Conservation (phyloP, 768 basidiomycete species). For the Naematelia aurantialba region DNA sequence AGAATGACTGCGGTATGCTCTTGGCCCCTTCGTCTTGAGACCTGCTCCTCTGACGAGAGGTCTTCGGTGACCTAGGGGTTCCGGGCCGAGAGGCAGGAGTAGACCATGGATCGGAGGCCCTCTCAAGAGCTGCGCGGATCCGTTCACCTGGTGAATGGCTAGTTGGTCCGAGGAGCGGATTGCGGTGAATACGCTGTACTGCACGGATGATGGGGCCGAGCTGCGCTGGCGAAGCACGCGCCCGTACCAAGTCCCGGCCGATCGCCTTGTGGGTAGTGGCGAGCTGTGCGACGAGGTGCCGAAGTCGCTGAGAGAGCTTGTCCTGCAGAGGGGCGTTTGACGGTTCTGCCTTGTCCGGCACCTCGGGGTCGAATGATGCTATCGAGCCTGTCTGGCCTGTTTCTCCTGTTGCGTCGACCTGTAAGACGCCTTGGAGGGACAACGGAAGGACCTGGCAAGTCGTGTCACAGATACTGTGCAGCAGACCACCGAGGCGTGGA, state of each 20-base stretch:
- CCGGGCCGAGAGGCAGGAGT: constrained; percentile 1
- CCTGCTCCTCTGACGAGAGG: not conserved
- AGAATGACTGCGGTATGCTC: not conserved
- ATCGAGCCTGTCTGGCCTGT: no score
- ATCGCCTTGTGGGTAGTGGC: constrained; percentile 11
- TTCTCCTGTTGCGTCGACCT: not conserved
- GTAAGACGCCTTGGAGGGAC: constrained; percentile 19
- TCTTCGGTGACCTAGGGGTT: not conserved
- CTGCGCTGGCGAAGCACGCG: constrained; percentile 1
- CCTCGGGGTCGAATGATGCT: not conserved
- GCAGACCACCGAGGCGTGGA: constrained; percentile 17
- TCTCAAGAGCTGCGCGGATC: constrained; percentile 30
- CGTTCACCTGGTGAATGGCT: constrained; percentile 41
- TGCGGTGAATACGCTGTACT: constrained; percentile 24
- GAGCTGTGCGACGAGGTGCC: not conserved
- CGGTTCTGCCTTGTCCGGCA: not conserved
- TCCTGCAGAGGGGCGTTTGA: not conserved
- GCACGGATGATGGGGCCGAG: constrained; percentile 19
- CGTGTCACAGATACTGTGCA: constrained; percentile 14
- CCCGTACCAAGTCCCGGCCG: constrained; percentile 9
- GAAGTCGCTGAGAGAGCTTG: constrained; percentile 1
- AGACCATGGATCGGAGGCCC: not conserved
- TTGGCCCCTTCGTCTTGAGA: not conserved
- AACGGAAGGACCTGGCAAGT: constrained; percentile 25
- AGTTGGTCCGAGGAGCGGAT: constrained; percentile 36